Evolutionary conservation across 352 stramenopile genomes (phyloP), one percentile per base, ranked within the genome.

Genomic region (Globisporangium cylindrosporum): DNA sequence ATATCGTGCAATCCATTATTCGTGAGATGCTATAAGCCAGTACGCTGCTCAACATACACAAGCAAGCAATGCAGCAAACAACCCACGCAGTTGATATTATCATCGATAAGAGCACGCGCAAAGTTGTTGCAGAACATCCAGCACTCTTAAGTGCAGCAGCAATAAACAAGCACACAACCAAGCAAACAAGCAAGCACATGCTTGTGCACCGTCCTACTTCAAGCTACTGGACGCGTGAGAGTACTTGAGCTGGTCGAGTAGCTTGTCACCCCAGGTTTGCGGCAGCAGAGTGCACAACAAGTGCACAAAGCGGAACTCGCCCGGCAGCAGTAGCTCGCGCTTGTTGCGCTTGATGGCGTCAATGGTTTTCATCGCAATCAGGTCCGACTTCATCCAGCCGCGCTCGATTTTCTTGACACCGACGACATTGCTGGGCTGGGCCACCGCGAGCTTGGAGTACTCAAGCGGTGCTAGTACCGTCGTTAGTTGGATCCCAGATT

Each of bases 221-320:
- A 41, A 10, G 38, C n/a, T 25, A 29, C n/a, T 48, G 49, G 46
- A 56, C 58, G 25, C 46, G 32, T 34, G 48, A 24, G 57, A 62
- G 61, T 69, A 72, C 67, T 68, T 58, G n/a, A 72, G 24, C 61
- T 46, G 24, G 32, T 72, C 54, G 29, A 72, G 61, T 41, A 72
- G 61, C 29, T 57, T 69, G 61, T 72, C 62, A 18, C 61, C 25
- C 67, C 67, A 72, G 41, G 67, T 6, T n/a, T 69, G 67, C 53
- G 67, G 67, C 41, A 72, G 41, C 32, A 68, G n/a, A 22, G 14
- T 14, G 15, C 67, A 56, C 14, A 72, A 41, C 43, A 32, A 24
- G 46, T 32, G 43, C 29, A 72, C 51, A 38, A 68, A 63, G 7
- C 38, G 18, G 20, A 72, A 41, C 46, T 64, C 61, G 8, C 27